These are phyloP conservation scores for Nicotiana obtusifolia DNA, from an alignment of 257 asterid genomes.

Conservation along the genomic window DNA sequence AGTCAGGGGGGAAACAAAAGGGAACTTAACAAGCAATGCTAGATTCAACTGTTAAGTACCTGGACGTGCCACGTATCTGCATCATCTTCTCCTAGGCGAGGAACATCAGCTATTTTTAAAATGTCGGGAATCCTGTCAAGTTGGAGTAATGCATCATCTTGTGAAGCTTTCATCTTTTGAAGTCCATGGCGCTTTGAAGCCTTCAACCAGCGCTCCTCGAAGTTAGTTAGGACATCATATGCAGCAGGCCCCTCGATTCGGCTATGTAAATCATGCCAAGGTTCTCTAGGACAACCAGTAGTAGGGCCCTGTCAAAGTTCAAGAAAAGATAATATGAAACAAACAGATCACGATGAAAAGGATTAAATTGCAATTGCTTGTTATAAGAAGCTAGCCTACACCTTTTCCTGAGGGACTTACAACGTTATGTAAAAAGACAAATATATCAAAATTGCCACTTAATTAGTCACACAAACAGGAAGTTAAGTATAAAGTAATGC, in stretches of 20 bases:
- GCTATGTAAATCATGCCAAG: conserved; percentile 93
- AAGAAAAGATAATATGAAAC: neutral
- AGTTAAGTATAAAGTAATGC: neutral
- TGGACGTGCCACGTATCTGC: conserved; percentile 80
- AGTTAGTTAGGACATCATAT: conserved; percentile 69
- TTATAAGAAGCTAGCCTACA: conserved; percentile 1
- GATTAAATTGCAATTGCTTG: neutral
- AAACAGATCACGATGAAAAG: neutral
- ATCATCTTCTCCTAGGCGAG: conserved; percentile 36
- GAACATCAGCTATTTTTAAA: conserved; percentile 40
- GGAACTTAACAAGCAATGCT: neutral
- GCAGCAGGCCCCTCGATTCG: conserved; percentile 85
- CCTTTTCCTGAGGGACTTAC: neutral
- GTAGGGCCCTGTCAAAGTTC: conserved; percentile 48
- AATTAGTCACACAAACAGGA: neutral
- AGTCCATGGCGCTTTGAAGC: conserved; percentile 62
- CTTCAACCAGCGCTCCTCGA: conserved; percentile 86
- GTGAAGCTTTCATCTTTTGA: conserved; percentile 47
- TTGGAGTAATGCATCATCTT: conserved; percentile 69
- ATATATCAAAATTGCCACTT: neutral
- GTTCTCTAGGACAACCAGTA: conserved; percentile 78
- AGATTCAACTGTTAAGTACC: conserved; percentile 29
- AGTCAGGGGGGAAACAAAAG: conserved; percentile 2
- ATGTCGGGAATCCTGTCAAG: conserved; percentile 71
- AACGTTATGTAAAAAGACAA: neutral